Base-by-base conservation (phyloP, 345 rosid genomes). In the Turritis glabra region DNA sequence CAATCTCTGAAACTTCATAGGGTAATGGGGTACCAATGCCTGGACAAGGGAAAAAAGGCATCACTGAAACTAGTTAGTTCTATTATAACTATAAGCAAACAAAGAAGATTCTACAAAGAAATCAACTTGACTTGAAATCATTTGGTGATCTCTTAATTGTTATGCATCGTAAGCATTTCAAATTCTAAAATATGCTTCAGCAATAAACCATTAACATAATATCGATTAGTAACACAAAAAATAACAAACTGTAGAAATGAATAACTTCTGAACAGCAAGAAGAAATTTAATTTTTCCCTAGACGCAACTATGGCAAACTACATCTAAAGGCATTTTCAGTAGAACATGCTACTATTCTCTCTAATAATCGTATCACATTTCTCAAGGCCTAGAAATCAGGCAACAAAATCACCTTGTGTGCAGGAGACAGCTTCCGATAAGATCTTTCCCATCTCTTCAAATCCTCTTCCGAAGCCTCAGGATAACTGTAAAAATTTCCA, bases 391-490 rank as follows among this genome's bases (percentile, higher is more conserved):
- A 32, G 37, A 46, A 59, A 37, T 18, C 27, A 77, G 32, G 65
- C 63, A 58, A 27, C 14, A 32, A 75, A 47, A 27, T 23, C 59
- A 90, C 99, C 92, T 89, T 88, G 82, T 91, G 97, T 0, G 85
- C 73, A 83, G 85, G 83, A 41, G 92, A 81, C 71, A 93, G 91
- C 88, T 89, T 92, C 74, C 79, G 84, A 47, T 77, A 92, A 41
- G 89, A 90, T 82, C 86, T 84, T 82, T 95, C 98, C 79, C 83
- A 90, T 85, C 87, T 80, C 50, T 76, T 86, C 43, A 95, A 85
- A 85, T 90, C 99, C 77, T 90, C 93, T 69, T 89, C 91, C 1
- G 98, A 82, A 56, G 98, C 96, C 55, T 92, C 97, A 0, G 96
- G 96, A 75, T 95, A 95, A 81, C 99, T 92, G 68, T 64, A 60